Base-by-base conservation (phyloP, 306 rosid genomes). In the Citrullus mucosospermus region DNA sequence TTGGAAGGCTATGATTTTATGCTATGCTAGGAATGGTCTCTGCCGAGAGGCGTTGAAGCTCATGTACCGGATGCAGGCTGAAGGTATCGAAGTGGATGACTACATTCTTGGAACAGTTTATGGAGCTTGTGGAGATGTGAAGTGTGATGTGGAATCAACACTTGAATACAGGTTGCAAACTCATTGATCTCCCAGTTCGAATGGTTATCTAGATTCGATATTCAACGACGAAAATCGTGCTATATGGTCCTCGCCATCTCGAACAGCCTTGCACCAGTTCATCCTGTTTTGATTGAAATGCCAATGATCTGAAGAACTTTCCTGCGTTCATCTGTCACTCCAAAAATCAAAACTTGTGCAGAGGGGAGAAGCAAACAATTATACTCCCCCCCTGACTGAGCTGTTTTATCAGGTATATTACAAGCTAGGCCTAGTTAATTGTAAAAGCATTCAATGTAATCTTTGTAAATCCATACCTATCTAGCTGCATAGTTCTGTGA, bases 1-100 rank as follows among this genome's bases (percentile, higher is more conserved):
- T 55, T 95, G 98, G 98, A 90, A 89, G 86, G 81, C 97, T 82
- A 95, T 95, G 96, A 84, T 95, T 41, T 78, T 95, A 86, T 89
- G 93, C 36, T 92, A 90, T 78, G 97, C 93, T 72, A 87, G 86
- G 85, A 95, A 95, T 78, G 98, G 97, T 9, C 90, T 76, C 63
- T 88, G 92, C 83, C 77, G 80, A 54, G 93, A 95, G 85, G 97
- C 98, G 72, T 77, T 95, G 80, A 86, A 83, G 88, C 98, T 95
- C 69, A 84, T 89, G 89, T 89, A 85, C 75, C 86, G 91, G 62
- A 94, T 94, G 98, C 86, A 74, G 82, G 90, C 88, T 13, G 96
- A 90, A 83, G 97, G 97, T 22, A 80, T 94, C 67, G 85, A 85
- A 79, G 90, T 90, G 82, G 97, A 89, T 79, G 96, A 95, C 81